These are phyloP conservation scores for Colletotrichum theobromicola DNA, from an alignment of 2,329 filamentous ascomycete genomes.

Conservation along the genomic window DNA sequence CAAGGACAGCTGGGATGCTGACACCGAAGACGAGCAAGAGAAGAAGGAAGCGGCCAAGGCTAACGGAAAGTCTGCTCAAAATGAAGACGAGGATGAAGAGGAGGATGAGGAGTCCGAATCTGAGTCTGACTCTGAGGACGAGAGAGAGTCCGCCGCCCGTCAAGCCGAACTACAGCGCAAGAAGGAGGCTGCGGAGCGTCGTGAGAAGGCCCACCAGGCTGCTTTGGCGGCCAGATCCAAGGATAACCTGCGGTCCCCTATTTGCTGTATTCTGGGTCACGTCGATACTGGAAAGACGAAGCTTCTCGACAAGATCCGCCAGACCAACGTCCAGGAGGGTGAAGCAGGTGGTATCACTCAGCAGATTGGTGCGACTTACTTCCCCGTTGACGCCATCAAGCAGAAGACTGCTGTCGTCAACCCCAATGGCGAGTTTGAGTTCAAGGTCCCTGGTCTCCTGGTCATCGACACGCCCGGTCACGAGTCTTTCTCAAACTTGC, in stretches of 20 bases:
- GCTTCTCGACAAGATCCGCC: slow-evolving; percentile 95
- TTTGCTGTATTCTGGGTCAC: slow-evolving; percentile 99
- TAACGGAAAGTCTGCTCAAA: slow-evolving; percentile 24
- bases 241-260: slow-evolving; percentile 94
- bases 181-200: slow-evolving; percentile 85
- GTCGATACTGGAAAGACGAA: slow-evolving; percentile 99
- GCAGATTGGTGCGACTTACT: slow-evolving; percentile 99
- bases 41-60: slow-evolving; percentile 37
- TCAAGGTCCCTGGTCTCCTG: slow-evolving; percentile 95
- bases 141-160: slow-evolving; percentile 75
- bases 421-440: slow-evolving; percentile 85
- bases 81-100: slow-evolving; percentile 55
- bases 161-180: slow-evolving; percentile 79
- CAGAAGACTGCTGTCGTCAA: slow-evolving; percentile 96
- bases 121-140: slow-evolving; percentile 57
- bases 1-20: slow-evolving; percentile 96
- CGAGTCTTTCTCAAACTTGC: slow-evolving; percentile 99
- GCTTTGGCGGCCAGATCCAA: slow-evolving; percentile 89
- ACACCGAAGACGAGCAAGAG: slow-evolving; percentile 72
- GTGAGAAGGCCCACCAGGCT: slow-evolving; percentile 89
- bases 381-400: slow-evolving; percentile 90
- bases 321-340: slow-evolving; percentile 98
- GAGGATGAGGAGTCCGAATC: slow-evolving; percentile 64
- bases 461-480: slow-evolving; percentile 99
- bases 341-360: slow-evolving; percentile 99